Evolutionary conservation across 2,329 filamentous ascomycete species (phyloP), one percentile per base, ranked within the genome.

Genomic region (Beauveria brongniartii): DNA sequence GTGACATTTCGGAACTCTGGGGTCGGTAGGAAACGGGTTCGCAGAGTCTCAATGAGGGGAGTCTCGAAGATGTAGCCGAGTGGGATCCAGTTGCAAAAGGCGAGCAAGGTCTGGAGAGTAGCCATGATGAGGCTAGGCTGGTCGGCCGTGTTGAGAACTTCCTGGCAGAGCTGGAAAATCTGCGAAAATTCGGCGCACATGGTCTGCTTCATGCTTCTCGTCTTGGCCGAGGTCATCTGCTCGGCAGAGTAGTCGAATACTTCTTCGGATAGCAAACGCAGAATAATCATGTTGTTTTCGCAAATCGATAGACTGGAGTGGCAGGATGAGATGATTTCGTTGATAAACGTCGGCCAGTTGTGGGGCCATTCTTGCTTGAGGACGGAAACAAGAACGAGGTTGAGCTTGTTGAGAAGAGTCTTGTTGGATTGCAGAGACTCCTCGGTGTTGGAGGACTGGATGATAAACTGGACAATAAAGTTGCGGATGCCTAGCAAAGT

Each of bases 301-400:
- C 95, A 99, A 69, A 99, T 95, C 43, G 93, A 94, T 59, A 99
- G 81, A 75, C 90, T 97, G 67, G 91, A 93, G 73, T 96, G 92
- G 77, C 92, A 97, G 61, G 94, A 93, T 24, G 91, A 89, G 69
- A 99, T 92, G 75, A 99, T 99, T 80, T 99, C 94, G 80, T 97
- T 97, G 83, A 99, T 97, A 77, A 99, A 99, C 22, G 92, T 96
- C 12, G 95, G 94, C 94, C 95, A 99, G 81, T 99, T 96, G 78
- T 97, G 93, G 61, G 94, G 94, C 94, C 94, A 99, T 77, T 99
- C 94, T 78, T 99, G 94, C 82, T 99, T 99, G 71, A 99, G 81
- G 65, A 99, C 93, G 62, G 92, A 97, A 68, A 99, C 91, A 65
- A 99, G 88, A 62, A 97, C 93, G 69, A 99, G 84, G 72, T 99